Conservation (phyloP, 1,284 basidiomycete genomes). For the Pseudozyma sp. region DNA sequence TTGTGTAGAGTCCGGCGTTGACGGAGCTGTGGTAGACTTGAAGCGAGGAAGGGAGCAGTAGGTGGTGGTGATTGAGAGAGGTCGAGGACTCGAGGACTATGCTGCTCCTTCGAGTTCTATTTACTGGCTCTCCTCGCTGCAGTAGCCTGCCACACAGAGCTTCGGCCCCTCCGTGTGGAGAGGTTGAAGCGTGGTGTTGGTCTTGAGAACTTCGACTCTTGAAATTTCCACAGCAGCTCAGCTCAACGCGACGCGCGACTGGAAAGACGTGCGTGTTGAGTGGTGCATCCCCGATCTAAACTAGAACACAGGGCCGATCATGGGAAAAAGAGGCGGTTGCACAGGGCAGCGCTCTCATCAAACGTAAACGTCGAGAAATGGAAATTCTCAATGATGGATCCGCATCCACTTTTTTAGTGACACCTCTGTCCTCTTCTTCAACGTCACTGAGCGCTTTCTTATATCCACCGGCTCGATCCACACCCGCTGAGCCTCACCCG, state of each 20-base stretch:
- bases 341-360: slow-evolving; percentile 9
- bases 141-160: background rate
- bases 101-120: too few relatives aligned
- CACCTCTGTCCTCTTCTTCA: slow-evolving; percentile 1
- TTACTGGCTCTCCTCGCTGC: too few relatives aligned
- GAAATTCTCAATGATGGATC: slow-evolving; percentile 6
- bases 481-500: background rate
- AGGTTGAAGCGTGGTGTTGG: slow-evolving; percentile 31
- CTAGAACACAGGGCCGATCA: slow-evolving; percentile 8
- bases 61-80: background rate
- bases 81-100: too few relatives aligned
- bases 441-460: background rate
- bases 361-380: background rate
- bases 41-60: background rate
- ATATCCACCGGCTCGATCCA: background rate
- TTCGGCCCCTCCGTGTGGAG: slow-evolving; percentile 8
- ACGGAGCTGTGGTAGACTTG: background rate
- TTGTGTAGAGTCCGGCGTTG: background rate
- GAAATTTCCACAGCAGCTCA: slow-evolving; percentile 24
- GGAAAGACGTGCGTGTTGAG: slow-evolving; percentile 13
- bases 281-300: slow-evolving; percentile 8
- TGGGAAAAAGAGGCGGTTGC: slow-evolving; percentile 1
- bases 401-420: slow-evolving; percentile 5
- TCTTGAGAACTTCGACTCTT: slow-evolving; percentile 10
- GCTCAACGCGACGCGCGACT: slow-evolving; percentile 39